Conservation (phyloP, 1,284 basidiomycete genomes). For the Ganoderma leucocontextum region DNA sequence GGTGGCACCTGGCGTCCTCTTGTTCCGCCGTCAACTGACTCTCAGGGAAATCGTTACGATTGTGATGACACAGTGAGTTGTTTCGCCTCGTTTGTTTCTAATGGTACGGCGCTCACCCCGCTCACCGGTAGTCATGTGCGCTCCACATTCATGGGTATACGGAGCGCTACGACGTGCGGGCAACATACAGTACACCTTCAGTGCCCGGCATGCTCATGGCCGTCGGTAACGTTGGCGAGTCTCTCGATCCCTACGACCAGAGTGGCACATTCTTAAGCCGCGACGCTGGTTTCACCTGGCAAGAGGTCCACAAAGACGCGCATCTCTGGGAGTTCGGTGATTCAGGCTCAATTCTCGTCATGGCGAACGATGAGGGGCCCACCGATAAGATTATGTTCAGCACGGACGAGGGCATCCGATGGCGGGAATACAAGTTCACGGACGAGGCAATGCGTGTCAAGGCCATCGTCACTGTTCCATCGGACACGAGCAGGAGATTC, state of each 20-base stretch:
- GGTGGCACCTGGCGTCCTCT: conserved; percentile 90
- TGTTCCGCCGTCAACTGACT: conserved; percentile 80
- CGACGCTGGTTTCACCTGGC: conserved; percentile 97
- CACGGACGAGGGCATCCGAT: conserved; percentile 86
- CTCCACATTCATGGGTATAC: conserved; percentile 97
- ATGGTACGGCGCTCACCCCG: background rate
- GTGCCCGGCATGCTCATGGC: conserved; percentile 95
- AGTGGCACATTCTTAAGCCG: conserved; percentile 97
- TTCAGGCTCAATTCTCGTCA: conserved; percentile 91
- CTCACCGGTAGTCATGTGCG: conserved; percentile 69
- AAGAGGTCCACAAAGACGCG: conserved; percentile 98
- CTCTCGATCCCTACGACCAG: conserved; percentile 83
- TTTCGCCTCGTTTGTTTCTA: background rate
- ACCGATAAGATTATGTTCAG: conserved; percentile 92
- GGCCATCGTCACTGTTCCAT: conserved; percentile 88
- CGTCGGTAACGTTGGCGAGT: conserved; percentile 95
- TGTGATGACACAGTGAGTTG: conserved; percentile 75
- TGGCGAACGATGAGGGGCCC: conserved; percentile 94
- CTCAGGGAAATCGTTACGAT: conserved; percentile 76
- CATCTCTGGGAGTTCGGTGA: conserved; percentile 99
- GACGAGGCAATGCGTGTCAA: conserved; percentile 80
- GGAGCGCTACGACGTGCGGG: conserved; percentile 88
- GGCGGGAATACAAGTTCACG: conserved; percentile 88
- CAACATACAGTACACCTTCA: conserved; percentile 93
- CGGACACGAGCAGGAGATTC: conserved; percentile 92